Base-by-base conservation (phyloP, 2,329 filamentous ascomycete genomes). In the Nemania sp. region DNA sequence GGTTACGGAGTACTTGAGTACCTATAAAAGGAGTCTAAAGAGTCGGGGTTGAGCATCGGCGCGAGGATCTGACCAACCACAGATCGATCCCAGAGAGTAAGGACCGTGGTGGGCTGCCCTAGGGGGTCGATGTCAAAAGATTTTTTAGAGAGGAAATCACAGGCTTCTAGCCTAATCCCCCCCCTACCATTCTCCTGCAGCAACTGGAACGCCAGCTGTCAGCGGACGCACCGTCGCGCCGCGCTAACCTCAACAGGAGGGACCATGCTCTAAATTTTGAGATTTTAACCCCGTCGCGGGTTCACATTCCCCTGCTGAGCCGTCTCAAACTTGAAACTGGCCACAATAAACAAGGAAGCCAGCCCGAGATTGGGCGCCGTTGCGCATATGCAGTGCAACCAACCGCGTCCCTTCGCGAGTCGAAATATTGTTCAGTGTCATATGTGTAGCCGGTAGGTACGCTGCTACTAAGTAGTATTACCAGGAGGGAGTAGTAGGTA, bases 241-340 rank as follows among this genome's bases (percentile, higher is more conserved):
- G 42, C 11, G 56, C 60, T 62, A 62, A 53, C 20, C 47, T n/a
- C 15, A 2, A 32, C 43, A 10, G 10, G 51, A 40, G 32, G 2
- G 17, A 18, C 21, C 5, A 40, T 57, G 40, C 39, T 20, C 45
- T 40, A 43, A 57, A 50, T 54, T 57, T 50, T n/a, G n/a, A n/a
- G n/a, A n/a, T n/a, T n/a, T n/a, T n/a, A n/a, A 50, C 45, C 49
- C 49, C 32, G 12, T 13, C 18, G 54, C n/a, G 32, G 45, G 53
- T 32, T n/a, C 17, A 57, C 17, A 45, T 53, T 45, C 34, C 47
- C 53, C 40, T 52, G 49, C n/a, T 15, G 21, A 25, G 57, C 51
- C 53, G 56, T 55, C 51, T 54, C 59, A 25, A 62, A 60, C 43
- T 53, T 65, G 62, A 65, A 65, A 65, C 62, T 42, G 18, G 35